Evolutionary conservation across 805 yeast genomes (phyloP), one percentile per base, ranked within the genome.

Genomic region (Spathaspora gorwiae): DNA sequence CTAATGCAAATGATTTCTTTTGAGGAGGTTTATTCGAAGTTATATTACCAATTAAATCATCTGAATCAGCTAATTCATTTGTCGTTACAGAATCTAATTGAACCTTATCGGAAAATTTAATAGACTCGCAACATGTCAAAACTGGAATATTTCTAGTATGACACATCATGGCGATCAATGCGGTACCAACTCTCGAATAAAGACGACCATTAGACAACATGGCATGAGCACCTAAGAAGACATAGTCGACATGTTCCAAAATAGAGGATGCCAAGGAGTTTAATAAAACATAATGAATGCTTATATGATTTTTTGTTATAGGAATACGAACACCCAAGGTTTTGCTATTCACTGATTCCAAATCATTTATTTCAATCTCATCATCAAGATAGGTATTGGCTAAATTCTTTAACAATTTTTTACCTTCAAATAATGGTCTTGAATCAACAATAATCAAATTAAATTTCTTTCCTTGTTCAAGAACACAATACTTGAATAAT

Each of bases 181-280:
- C 96, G 7, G 97, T 84, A 19, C 99, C 99, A 13, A 89, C 97
- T 50, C 99, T 79, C 1, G 97, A 87, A 60, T 87, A 90, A 46
- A 94, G 74, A 61, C 90, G 80, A 1, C 99, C 99, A 60, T 94
- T 94, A 7, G 97, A 89, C 46, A 94, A 75, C 87, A 94, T 90
- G 30, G 97, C 95, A 61, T 94, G 98, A 0, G 98, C 98, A 12
- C 99, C 99, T 32, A 94, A 72, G 63, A 94, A 85, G 6, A 94
- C 95, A 53, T 86, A 84, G 55, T 94, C 94, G 31, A 94, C 92
- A 62, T 87, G 90, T 54, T 84, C 86, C 55, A 94, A 75, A 8
- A 89, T 82, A 26, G 94, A 81, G 4, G 73, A 64, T 3, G 90
- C 79, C 41, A 94, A 71, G 14, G 96, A 84, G 44, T 83, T 84